Base-by-base conservation (phyloP, 129 eudicot species). In the Saposhnikovia divaricata region DNA sequence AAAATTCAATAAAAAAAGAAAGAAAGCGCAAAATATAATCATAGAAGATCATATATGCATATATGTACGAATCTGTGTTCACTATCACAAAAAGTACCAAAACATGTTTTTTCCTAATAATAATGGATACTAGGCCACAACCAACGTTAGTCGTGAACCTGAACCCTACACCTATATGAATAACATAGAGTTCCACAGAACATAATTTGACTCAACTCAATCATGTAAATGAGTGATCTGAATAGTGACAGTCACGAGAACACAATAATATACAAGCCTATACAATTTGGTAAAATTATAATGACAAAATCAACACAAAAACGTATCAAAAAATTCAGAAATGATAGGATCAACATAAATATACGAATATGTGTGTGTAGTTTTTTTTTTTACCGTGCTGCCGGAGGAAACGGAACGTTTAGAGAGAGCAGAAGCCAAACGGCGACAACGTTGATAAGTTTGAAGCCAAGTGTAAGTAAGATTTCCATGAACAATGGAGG, bases 361-460 rank as follows among this genome's bases (percentile, higher is more conserved):
- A 39, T 5, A 25, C 39, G 2, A 76, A 75, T 18, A 18, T 18
- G 59, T 16, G 9, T 18, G 59, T 51, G 59, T 9, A 51, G 34
- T 61, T 15, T n/a, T 15, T 61, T 12, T 70, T 15, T 4, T 28
- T 80, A 94, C 98, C 86, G 97, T 90, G 83, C 76, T 75, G 53
- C 93, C 97, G 57, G 86, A 85, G 76, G 88, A 83, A 84, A 90
- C 80, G 75, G 89, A 87, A 70, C 42, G 88, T 11, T 79, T 76
- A 48, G 89, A 78, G 72, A 94, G 92, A 18, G 97, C 93, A 25
- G 98, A 95, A 27, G 98, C 96, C 77, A 95, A 81, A 21, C 89
- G 89, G 76, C 97, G 89, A 83, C 97, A 95, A 6, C 97, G 96
- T 9, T 61, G 85, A 84, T 92, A 92, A 78, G 98, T 95, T 74